Conservation (phyloP, 1,139 yeast species). For the Magnusiomyces tetraspermus region DNA sequence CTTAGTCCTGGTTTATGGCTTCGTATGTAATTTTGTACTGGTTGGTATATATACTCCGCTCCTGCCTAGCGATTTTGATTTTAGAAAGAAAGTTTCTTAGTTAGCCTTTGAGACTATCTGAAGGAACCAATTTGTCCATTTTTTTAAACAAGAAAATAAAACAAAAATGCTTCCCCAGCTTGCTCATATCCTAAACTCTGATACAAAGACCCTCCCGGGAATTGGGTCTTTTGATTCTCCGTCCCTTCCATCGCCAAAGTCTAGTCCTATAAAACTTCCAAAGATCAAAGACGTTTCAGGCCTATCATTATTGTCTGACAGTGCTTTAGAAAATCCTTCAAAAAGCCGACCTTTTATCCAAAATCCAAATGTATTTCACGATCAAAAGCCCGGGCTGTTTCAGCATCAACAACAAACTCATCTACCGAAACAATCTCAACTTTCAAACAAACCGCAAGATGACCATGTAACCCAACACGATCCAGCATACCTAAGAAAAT, state of each 20-base stretch:
- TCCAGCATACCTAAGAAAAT: not conserved
- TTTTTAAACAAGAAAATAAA: not conserved
- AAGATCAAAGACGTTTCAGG: not conserved
- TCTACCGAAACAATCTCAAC: not conserved
- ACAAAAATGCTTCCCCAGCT: constrained; percentile 1
- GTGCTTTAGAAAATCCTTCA: not conserved
- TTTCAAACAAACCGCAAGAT: not conserved
- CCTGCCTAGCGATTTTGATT: not conserved
- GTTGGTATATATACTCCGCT: not conserved
- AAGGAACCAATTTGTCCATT: no score
- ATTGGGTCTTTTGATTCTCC: not conserved
- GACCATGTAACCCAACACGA: not conserved
- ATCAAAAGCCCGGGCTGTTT: no score
- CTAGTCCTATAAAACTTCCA: not conserved
- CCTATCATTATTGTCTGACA: constrained; percentile 1
- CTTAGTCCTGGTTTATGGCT: not conserved
- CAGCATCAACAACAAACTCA: not conserved
- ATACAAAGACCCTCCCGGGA: not conserved
- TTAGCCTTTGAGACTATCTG: no score
- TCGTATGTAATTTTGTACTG: not conserved
- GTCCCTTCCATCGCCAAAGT: not conserved
- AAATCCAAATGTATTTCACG: not conserved
- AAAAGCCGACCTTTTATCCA: not conserved
- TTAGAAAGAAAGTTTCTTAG: no score
- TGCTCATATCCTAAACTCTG: not conserved